These are phyloP conservation scores for Citrus unshiu DNA, from an alignment of 345 rosid species.

Conservation along the genomic window DNA sequence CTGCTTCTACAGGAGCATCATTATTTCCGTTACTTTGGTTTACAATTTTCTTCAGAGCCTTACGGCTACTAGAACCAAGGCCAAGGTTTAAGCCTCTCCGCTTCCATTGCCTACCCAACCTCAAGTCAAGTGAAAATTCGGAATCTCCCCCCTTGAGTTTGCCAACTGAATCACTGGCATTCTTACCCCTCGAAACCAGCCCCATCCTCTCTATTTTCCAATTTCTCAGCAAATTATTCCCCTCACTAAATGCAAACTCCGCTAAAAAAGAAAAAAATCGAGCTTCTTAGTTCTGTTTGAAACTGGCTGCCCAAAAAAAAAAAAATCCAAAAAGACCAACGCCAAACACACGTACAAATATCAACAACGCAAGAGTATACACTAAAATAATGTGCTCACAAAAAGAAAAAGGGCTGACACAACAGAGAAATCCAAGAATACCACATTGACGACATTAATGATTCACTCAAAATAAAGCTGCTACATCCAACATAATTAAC, in stretches of 20 bases:
- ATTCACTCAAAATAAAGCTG: background rate
- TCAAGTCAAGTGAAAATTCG: background rate
- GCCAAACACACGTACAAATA: too few relatives aligned
- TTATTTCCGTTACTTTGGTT: background rate
- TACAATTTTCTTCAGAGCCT: background rate
- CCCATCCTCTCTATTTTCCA: background rate
- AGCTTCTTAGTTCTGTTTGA: background rate
- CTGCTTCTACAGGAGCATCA: slow-evolving; percentile 9
- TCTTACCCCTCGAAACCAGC: background rate
- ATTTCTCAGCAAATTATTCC: background rate
- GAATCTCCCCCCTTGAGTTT: background rate
- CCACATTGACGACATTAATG: background rate
- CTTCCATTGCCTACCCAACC: slow-evolving; percentile 32
- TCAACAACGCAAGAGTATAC: too few relatives aligned
- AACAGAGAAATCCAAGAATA: background rate
- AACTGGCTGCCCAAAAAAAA: too few relatives aligned
- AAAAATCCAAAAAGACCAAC: too few relatives aligned
- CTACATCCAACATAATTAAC: background rate
- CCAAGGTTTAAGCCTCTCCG: slow-evolving; percentile 13
- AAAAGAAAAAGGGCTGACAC: background rate
- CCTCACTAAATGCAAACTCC: background rate
- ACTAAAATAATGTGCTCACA: too few relatives aligned
- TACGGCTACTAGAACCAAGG: background rate
- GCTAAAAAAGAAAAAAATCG: background rate
- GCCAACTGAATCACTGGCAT: background rate